Base-by-base conservation (phyloP, 495 filamentous ascomycete species). In the Cetradonia linearis region DNA sequence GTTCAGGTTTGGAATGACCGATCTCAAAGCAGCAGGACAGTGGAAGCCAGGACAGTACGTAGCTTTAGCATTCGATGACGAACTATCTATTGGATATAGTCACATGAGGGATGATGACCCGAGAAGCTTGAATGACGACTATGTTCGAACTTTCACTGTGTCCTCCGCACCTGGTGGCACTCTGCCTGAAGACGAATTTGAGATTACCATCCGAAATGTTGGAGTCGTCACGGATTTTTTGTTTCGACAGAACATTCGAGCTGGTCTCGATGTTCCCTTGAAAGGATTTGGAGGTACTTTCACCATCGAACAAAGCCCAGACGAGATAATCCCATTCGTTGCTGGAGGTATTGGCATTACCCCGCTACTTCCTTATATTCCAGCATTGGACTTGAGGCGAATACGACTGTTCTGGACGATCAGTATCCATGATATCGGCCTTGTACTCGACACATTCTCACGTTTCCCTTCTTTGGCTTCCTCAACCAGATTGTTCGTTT, bases 101-200 rank as follows among this genome's bases (percentile, higher is more conserved):
- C 89, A 93, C 67, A 93, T 93, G 89, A 74, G 83, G 2, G 84
- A 92, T 58, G 80, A 83, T 42, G 88, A 92, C 60, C 88, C 88
- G 16, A 74, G 75, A 63, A 86, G 81, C 63, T 67, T 93, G 47
- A 95, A 93, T 63, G 88, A 93, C 63, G 87, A 95, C 66, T 91
- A 83, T 64, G 73, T 91, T 23, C 76, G 89, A 38, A 92, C 88
- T 0, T 93, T 93, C 66, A 93, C 87, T 4, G 76, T 91, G 6
- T 86, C 83, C 0, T 87, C 78, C 2, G 68, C 73, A 28, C 80
- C 83, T 5, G 71, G 72, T 60, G 59, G 71, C 7, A 55, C 65
- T 11, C 55, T 68, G 30, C 65, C 68, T 8, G 50, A 73, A 6
- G 72, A 78, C 49, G 76, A 86, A 62, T 77, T 91, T 52, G 85